Conservation (phyloP, 2,329 filamentous ascomycete species). For the Clonostachys chloroleuca region DNA sequence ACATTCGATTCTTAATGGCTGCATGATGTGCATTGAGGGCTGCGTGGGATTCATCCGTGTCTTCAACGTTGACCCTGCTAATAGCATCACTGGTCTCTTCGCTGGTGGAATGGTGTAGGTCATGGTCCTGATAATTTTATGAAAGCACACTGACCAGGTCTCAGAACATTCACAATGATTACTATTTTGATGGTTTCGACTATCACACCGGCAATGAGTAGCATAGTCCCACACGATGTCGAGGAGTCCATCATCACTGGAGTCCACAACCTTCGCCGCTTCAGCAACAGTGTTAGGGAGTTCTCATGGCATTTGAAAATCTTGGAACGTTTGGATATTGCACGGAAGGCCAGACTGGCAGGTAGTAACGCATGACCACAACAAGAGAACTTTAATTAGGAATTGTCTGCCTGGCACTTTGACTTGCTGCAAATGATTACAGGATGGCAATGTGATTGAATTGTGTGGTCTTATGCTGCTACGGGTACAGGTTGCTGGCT, state of each 20-base stretch:
- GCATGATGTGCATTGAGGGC: constrained; percentile 12
- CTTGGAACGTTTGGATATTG: constrained; percentile 8
- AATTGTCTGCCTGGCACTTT: no score
- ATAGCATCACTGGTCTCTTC: constrained; percentile 17
- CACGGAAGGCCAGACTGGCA: not conserved
- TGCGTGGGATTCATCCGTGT: constrained; percentile 18
- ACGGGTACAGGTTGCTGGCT: not conserved
- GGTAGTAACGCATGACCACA: no score
- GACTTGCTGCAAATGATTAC: no score
- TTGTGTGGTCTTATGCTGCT: not conserved
- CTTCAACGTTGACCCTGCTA: constrained; percentile 14
- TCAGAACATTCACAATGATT: constrained; percentile 17
- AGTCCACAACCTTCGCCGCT: constrained; percentile 10
- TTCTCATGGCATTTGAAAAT: constrained; percentile 13
- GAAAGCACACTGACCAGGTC: not conserved
- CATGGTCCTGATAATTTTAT: not conserved
- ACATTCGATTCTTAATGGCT: constrained; percentile 11
- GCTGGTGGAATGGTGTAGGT: constrained; percentile 22
- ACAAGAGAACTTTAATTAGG: no score
- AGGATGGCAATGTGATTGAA: no score
- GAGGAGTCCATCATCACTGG: constrained; percentile 10
- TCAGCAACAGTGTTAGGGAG: constrained; percentile 10
- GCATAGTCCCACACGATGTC: constrained; percentile 8
- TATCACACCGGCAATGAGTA: constrained; percentile 5
- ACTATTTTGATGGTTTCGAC: constrained; percentile 14